phyloP scores from a whole-genome alignment of 2,329 filamentous ascomycete species.

The Davidsoniella australis region DNA sequence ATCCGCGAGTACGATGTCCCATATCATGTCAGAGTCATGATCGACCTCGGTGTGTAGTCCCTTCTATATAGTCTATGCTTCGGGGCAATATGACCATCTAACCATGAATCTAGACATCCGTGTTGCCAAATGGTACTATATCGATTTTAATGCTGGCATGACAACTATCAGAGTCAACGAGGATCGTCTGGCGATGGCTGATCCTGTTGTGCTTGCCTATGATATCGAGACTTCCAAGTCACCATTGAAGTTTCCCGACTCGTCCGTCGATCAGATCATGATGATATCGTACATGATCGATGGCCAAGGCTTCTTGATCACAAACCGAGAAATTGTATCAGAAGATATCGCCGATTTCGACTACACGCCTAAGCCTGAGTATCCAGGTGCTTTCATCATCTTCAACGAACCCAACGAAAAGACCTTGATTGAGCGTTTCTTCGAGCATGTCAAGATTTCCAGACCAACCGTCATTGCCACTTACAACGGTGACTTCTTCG shows the following conservation, averaged over 20 bases:
- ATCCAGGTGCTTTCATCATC: slow-evolving; percentile 86
- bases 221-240: slow-evolving; percentile 97
- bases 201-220: slow-evolving; percentile 96
- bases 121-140: slow-evolving; percentile 91
- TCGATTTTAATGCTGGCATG: slow-evolving; percentile 82
- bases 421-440: slow-evolving; percentile 74
- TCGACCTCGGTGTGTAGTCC: slow-evolving; percentile 53
- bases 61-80: background rate
- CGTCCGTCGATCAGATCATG: slow-evolving; percentile 92
- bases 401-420: slow-evolving; percentile 97
- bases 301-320: slow-evolving; percentile 92
- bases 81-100: slow-evolving; percentile 13
- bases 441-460: slow-evolving; percentile 86
- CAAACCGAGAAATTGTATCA: slow-evolving; percentile 91
- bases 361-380: slow-evolving; percentile 94
- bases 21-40: slow-evolving; percentile 96
- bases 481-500: slow-evolving; percentile 99
- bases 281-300: slow-evolving; percentile 99
- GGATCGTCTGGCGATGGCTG: slow-evolving; percentile 74
- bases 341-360: slow-evolving; percentile 97
- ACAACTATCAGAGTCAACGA: slow-evolving; percentile 73
- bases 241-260: slow-evolving; percentile 90
- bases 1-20: slow-evolving; percentile 98
- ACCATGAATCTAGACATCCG: slow-evolving; percentile 52
- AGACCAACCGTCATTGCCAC: slow-evolving; percentile 93